Base-by-base conservation (phyloP, 441 rosid genomes). In the Erysimum pusillum region DNA sequence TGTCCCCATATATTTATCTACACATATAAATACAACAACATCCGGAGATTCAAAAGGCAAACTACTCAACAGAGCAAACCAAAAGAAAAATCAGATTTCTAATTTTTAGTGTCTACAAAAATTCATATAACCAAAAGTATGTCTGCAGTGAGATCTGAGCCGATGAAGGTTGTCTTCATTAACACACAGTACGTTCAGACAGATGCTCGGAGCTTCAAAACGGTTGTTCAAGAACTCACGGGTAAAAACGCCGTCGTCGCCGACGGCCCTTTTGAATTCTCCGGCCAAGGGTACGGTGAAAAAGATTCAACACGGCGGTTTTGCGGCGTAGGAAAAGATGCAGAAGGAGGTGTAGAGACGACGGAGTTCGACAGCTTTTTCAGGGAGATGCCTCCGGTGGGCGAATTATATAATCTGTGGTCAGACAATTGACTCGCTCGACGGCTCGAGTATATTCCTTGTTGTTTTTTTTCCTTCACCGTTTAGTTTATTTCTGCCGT, bases 211-310 rank as follows among this genome's bases (percentile, higher is more conserved):
- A 86, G 83, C 69, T 86, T 86, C 76, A 86, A 86, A 72, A 73
- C 87, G 0, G 82, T 84, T 22, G 89, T 86, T 38, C 89, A 86
- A 46, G 76, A 81, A 67, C 78, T 86, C 75, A 86, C 89, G 0
- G 89, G 89, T 8, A 84, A 82, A 72, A 82, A 86, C 69, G 80
- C 89, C 1, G 14, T 73, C 56, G 78, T 79, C 14, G 67, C 62
- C 12, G 64, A 20, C 18, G 73, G 76, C 1, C 60, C 77, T 63
- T 71, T 41, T 9, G 69, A 80, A 8, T 61, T 38, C 32, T 20
- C 78, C 35, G 67, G 75, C 0, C 63, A 64, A 46, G 53, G 11
- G 0, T 10, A 68, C 71, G 66, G 36, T 8, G 39, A 18, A 0
- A 67, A 73, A 39, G 53, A 67, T 14, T 73, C 45, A 15, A 12